Conservation (phyloP, 306 rosid species). For the Acacia acuminata region DNA sequence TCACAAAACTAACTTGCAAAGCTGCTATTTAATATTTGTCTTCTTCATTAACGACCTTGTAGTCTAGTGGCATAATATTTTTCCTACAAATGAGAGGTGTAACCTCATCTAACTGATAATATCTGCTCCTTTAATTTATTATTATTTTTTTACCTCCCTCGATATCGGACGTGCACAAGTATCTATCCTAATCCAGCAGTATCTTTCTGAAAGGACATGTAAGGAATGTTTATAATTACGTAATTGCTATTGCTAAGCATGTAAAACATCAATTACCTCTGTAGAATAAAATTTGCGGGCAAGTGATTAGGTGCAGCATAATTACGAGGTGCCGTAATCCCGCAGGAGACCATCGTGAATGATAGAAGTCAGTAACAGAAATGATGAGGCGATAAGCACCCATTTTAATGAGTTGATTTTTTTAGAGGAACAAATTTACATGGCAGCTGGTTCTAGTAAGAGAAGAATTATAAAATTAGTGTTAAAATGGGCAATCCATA, state of each 20-base stretch:
- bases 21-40: background rate
- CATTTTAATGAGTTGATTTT: background rate
- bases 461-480: background rate
- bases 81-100: too few relatives aligned
- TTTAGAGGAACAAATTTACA: background rate
- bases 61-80: too few relatives aligned
- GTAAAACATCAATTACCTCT: background rate
- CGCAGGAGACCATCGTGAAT: constrained; percentile 16
- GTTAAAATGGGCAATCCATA: background rate
- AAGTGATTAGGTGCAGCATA: constrained; percentile 31
- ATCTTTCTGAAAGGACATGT: background rate
- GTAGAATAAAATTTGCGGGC: constrained; percentile 29
- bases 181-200: background rate
- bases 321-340: constrained; percentile 37
- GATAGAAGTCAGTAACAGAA: constrained; percentile 5
- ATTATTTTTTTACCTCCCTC: too few relatives aligned
- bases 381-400: background rate
- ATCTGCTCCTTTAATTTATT: too few relatives aligned
- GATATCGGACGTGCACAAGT: background rate
- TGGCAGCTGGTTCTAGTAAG: background rate
- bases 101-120: too few relatives aligned
- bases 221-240: background rate
- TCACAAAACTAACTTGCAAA: background rate
- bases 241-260: background rate
- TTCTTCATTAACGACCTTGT: too few relatives aligned